Evolutionary conservation across 1,139 yeast genomes (phyloP).

Genomic region (Kazachstania sp.): DNA sequence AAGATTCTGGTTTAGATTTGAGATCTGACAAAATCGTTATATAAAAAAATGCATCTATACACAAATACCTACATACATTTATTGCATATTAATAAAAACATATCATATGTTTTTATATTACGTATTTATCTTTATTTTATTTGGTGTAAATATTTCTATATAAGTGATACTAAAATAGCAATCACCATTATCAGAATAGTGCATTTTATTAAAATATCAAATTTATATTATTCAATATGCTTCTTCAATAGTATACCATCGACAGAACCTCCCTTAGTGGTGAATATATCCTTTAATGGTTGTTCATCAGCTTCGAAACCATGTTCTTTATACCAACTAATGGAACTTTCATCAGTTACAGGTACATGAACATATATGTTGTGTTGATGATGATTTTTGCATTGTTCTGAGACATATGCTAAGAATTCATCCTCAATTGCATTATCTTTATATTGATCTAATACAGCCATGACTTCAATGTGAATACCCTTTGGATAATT

Average conservation of each 20-base stretch:
- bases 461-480: constrained; percentile 57
- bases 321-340: constrained; percentile 46
- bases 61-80: not conserved
- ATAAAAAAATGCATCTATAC: not conserved
- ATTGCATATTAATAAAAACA: not conserved
- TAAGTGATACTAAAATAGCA: not conserved
- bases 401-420: constrained; percentile 45
- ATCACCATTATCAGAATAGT: not conserved
- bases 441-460: constrained; percentile 48
- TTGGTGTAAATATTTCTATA: not conserved
- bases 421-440: constrained; percentile 56
- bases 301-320: constrained; percentile 43
- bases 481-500: constrained; percentile 43
- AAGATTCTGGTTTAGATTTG: not conserved
- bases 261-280: constrained; percentile 38
- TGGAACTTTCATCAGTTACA: constrained; percentile 36
- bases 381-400: constrained; percentile 47
- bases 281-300: constrained; percentile 43
- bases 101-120: not conserved
- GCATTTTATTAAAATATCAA: not conserved
- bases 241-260: constrained; percentile 38
- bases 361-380: constrained; percentile 53
- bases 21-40: not conserved
- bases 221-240: constrained; percentile 3
- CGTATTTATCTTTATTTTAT: not conserved